Percentiles rank a stretch among this genome's conserved stretches.
Conservation (phyloP, 768 basidiomycete genomes). For the Rhodotorula babjevae region DNA sequence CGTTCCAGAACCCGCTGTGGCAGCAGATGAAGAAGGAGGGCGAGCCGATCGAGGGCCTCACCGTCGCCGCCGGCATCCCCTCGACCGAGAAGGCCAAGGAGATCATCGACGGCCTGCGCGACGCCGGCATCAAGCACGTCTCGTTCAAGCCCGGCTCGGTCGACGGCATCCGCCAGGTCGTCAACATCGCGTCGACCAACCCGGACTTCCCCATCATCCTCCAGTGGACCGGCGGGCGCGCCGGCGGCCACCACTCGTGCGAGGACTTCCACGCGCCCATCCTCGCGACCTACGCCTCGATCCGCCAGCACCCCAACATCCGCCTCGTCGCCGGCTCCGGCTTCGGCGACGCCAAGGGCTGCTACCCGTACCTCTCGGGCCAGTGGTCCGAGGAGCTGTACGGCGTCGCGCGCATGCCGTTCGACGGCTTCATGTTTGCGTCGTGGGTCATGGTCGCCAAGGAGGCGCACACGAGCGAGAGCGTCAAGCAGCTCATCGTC, state of each 20-base stretch:
- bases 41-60: constrained; percentile 95
- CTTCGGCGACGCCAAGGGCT: constrained; percentile 76
- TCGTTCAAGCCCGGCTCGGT: constrained; percentile 95
- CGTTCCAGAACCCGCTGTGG: constrained; percentile 96
- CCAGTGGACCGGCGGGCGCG: constrained; percentile 99
- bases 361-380: constrained; percentile 94
- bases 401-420: constrained; percentile 90
- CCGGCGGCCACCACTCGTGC: constrained; percentile 95
- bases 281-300: constrained; percentile 78
- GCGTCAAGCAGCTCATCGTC: constrained; percentile 94
- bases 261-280: constrained; percentile 99
- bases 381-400: constrained; percentile 84
- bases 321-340: constrained; percentile 88
- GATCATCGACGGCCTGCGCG: constrained; percentile 77
- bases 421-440: constrained; percentile 94
- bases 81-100: constrained; percentile 94
- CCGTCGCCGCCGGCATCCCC: constrained; percentile 95
- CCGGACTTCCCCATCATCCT: constrained; percentile 95
- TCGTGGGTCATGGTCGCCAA: constrained; percentile 98
- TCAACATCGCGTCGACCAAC: constrained; percentile 89
- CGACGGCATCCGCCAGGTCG: constrained; percentile 93
- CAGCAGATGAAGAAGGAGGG: constrained; percentile 95
- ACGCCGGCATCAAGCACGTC: constrained; percentile 88
- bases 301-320: constrained; percentile 84
- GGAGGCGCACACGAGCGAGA: constrained; percentile 89